phyloP scores from a whole-genome alignment of 345 rosid species.

The Eucalyptus marginata region DNA sequence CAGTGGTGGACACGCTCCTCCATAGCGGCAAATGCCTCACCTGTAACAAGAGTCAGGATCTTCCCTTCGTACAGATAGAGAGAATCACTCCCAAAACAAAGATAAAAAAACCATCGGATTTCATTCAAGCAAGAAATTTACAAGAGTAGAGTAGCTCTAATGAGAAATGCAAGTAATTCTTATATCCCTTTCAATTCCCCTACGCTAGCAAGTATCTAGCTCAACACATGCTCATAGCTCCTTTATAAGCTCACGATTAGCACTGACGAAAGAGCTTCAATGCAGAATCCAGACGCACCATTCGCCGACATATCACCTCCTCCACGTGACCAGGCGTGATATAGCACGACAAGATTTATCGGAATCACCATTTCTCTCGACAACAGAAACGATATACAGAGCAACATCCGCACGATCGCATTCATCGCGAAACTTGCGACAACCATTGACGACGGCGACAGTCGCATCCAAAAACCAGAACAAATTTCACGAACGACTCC shows the following conservation, averaged over 20 bases:
- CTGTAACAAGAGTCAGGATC: slow-evolving; percentile 13
- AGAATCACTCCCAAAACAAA: neutral
- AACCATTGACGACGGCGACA: neutral
- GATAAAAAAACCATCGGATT: neutral
- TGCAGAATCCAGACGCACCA: neutral
- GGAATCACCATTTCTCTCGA: neutral
- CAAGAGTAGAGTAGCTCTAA: neutral
- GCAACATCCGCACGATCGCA: neutral
- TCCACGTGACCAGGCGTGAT: neutral
- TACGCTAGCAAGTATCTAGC: neutral
- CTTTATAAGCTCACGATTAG: neutral
- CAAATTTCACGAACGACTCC: neutral
- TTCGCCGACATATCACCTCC: neutral
- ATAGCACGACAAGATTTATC: neutral
- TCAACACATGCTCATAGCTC: neutral
- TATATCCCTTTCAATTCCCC: neutral
- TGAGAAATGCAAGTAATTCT: neutral
- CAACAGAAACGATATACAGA: neutral
- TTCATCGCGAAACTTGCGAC: neutral
- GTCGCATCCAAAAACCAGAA: neutral
- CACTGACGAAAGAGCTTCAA: neutral
- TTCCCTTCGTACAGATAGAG: neutral
- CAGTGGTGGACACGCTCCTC: slow-evolving; percentile 43
- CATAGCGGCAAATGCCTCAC: slow-evolving; percentile 19
- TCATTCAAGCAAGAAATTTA: neutral